Percentiles rank a stretch among this genome's conserved stretches.
Evolutionary conservation across 257 asterid species (phyloP).

Genomic region (Penstemon barbatus): DNA sequence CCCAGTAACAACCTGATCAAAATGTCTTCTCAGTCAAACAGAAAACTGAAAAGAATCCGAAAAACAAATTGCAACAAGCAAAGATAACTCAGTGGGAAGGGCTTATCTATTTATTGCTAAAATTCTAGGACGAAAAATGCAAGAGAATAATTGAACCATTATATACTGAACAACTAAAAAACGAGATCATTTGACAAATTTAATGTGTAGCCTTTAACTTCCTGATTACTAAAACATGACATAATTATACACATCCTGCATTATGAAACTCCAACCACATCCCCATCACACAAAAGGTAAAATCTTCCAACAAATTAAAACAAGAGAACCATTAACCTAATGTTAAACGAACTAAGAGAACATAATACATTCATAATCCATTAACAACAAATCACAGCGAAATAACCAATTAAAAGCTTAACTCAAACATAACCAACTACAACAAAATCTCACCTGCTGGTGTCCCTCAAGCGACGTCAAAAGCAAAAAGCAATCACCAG

Average conservation of each 20-base stretch:
- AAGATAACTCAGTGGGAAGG: background rate
- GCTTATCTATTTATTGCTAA: background rate
- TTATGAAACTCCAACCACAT: background rate
- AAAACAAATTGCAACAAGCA: background rate
- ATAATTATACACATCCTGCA: background rate
- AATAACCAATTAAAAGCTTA: background rate
- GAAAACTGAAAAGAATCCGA: background rate
- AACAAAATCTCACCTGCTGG: conserved; percentile 55
- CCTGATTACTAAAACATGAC: conserved; percentile 18
- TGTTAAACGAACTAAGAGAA: too few relatives aligned
- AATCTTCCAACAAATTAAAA: conserved; percentile 23
- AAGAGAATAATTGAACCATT: conserved; percentile 5
- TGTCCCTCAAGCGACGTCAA: conserved; percentile 89
- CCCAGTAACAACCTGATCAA: conserved; percentile 81
- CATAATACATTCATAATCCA: background rate
- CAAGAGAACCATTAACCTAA: background rate
- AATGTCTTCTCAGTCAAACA: conserved; percentile 16
- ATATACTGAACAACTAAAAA: conserved; percentile 14
- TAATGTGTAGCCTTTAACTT: background rate
- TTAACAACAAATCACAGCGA: conserved; percentile 12
- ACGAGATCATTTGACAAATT: conserved; percentile 1
- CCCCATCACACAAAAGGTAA: background rate
- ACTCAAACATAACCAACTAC: conserved; percentile 14
- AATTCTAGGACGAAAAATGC: conserved; percentile 8
- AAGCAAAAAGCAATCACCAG: conserved; percentile 68